Base-by-base conservation (phyloP, 805 yeast species). In the Sungouiozyma intestinalis region DNA sequence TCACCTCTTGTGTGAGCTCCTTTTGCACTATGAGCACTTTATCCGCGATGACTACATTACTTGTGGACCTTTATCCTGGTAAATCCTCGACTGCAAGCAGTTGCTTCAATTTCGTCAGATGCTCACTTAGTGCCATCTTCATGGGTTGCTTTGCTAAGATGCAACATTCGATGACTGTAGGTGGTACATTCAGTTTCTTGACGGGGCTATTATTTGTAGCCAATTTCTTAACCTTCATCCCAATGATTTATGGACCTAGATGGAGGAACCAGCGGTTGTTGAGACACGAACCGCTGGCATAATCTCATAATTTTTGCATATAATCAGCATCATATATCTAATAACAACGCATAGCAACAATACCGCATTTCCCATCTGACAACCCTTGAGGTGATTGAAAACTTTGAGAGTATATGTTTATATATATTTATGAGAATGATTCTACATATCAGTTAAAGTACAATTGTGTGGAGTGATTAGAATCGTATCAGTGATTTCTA, bases 131-230 rank as follows among this genome's bases (percentile, higher is more conserved):
- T 44, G 90, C 94, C 0, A 69, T 74, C 2, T 78, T 81, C 40
- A 69, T 81, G 42, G 90, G 86, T 2, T 79, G 79, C 6, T 66
- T 85, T 15, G 71, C 78, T 6, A 68, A 65, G 39, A 81, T 85
- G 87, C 68, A 69, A 29, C 40, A 40, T 1, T 47, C 68, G 1
- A 66, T 86, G 72, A 75, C 78, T 0, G 59, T 76, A 4, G 95
- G 95, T 1, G 92, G 94, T 9, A 73, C 84, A 0, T 83, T 78
- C 55, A 77, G 90, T 0, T 65, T 86, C 16, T 62, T 83, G 67
- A 76, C 79, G 8, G 81, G 73, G 0, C 37, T 79, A 4, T 63
- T 73, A 19, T 35, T 63, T 15, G 27, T 58, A 11, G 53, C 58
- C 0, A 59, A 60, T 19, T 46, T 51, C 14, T 16, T 53, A 19